Evolutionary conservation across 306 rosid species (phyloP).

Genomic region (Hippophae rhamnoides): DNA sequence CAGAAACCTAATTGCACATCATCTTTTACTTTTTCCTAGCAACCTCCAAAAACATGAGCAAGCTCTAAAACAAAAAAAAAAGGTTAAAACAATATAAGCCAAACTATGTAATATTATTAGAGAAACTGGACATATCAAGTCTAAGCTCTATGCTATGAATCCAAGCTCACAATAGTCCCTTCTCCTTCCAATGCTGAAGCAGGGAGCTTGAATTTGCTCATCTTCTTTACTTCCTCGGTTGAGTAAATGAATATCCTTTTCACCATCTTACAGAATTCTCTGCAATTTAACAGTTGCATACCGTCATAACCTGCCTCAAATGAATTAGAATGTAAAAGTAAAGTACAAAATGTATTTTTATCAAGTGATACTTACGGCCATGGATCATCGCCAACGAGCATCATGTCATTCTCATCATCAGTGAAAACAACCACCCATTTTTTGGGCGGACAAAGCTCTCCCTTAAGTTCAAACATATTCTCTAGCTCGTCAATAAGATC

Average conservation of each 20-base stretch:
- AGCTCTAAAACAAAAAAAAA: conserved; percentile 7
- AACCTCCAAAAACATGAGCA: conserved; percentile 20
- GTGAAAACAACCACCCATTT: conserved; percentile 77
- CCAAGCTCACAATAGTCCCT: conserved; percentile 28
- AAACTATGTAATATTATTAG: neutral
- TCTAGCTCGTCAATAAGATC: conserved; percentile 69
- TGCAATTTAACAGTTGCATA: conserved; percentile 15
- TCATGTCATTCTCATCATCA: conserved; percentile 72
- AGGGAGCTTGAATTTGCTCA: conserved; percentile 41
- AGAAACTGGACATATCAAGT: conserved; percentile 16
- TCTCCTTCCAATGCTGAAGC: conserved; percentile 36
- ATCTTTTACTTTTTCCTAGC: conserved; percentile 8
- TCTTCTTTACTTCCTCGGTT: conserved; percentile 56
- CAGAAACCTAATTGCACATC: conserved; percentile 8
- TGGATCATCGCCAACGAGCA: conserved; percentile 79
- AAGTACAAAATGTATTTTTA: neutral
- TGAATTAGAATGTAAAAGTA: neutral
- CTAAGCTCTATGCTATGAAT: conserved; percentile 40
- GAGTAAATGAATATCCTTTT: conserved; percentile 62
- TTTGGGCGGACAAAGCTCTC: conserved; percentile 50
- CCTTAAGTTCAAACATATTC: conserved; percentile 65
- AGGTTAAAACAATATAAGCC: neutral
- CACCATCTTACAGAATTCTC: conserved; percentile 68
- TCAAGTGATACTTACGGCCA: conserved; percentile 53
- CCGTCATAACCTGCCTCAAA: neutral